Conservation (phyloP, 495 filamentous ascomycete species). For the Penicillium chermesinum region DNA sequence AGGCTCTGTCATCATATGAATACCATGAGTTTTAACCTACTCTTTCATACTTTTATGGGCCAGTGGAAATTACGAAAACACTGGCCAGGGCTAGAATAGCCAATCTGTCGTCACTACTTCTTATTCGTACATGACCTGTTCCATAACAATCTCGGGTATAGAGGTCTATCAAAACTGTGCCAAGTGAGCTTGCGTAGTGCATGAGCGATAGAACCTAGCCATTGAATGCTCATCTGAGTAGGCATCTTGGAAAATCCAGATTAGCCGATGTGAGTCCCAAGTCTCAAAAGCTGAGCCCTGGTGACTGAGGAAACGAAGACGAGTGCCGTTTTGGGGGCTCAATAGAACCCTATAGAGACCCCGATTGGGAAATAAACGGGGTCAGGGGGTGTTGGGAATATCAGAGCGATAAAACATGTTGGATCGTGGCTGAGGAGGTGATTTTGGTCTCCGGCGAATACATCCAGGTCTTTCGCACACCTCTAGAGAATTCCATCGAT, state of each 20-base stretch:
- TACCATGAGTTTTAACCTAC: too few relatives aligned
- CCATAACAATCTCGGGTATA: too few relatives aligned
- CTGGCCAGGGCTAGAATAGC: too few relatives aligned
- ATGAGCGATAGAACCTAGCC: not conserved
- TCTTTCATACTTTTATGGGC: too few relatives aligned
- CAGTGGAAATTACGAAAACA: too few relatives aligned
- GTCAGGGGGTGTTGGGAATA: not conserved
- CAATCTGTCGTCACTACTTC: not conserved
- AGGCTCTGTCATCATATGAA: too few relatives aligned
- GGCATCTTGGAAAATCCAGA: not conserved
- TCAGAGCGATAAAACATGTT: not conserved
- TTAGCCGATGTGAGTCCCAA: not conserved
- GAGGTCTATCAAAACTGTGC: too few relatives aligned
- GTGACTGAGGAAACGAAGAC: not conserved
- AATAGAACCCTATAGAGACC: constrained; percentile 1
- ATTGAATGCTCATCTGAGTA: not conserved
- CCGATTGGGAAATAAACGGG: constrained; percentile 1
- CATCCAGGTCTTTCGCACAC: too few relatives aligned
- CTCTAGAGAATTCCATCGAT: too few relatives aligned
- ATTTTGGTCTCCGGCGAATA: too few relatives aligned
- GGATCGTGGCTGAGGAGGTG: too few relatives aligned
- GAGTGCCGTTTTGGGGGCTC: not conserved
- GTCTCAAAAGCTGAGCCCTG: not conserved
- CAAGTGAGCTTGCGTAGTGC: too few relatives aligned
- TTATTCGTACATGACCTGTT: not conserved